These are phyloP conservation scores for Tuber calosporum DNA, from an alignment of 495 filamentous ascomycete species.

Conservation along the genomic window DNA sequence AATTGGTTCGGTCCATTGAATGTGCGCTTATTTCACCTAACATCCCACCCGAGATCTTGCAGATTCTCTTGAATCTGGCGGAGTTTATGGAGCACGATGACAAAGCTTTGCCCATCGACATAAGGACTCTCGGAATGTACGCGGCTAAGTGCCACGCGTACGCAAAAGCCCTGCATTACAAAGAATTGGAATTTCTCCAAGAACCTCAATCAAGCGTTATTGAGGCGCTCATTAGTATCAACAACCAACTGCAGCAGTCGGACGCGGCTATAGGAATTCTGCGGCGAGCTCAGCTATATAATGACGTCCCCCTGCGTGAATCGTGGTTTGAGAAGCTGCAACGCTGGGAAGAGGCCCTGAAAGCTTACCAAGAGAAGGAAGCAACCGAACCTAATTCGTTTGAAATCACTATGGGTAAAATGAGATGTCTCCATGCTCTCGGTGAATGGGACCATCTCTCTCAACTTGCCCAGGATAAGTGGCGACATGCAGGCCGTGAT, in stretches of 20 bases:
- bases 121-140: slow-evolving; percentile 82
- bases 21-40: slow-evolving; percentile 85
- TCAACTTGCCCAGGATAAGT: slow-evolving; percentile 80
- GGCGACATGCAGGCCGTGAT: slow-evolving; percentile 75
- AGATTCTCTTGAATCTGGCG: slow-evolving; percentile 88
- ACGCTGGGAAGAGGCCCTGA: slow-evolving; percentile 95
- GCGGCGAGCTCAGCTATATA: slow-evolving; percentile 86
- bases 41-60: slow-evolving; percentile 89
- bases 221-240: slow-evolving; percentile 94
- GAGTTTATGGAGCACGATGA: slow-evolving; percentile 99
- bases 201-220: slow-evolving; percentile 94
- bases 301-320: slow-evolving; percentile 82
- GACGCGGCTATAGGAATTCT: slow-evolving; percentile 97
- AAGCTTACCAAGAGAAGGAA: slow-evolving; percentile 76
- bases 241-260: slow-evolving; percentile 95
- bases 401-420: slow-evolving; percentile 97
- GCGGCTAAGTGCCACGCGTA: slow-evolving; percentile 94
- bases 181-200: slow-evolving; percentile 94
- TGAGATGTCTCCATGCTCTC: slow-evolving; percentile 94
- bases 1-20: slow-evolving; percentile 89
- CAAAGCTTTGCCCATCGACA: slow-evolving; percentile 95
- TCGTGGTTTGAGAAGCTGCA: slow-evolving; percentile 98
- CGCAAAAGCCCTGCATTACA: slow-evolving; percentile 96
- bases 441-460: slow-evolving; percentile 95
- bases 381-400: slow-evolving; percentile 60